phyloP scores from a whole-genome alignment of 805 yeast genomes.

The Schwanniomyces yamadae region DNA sequence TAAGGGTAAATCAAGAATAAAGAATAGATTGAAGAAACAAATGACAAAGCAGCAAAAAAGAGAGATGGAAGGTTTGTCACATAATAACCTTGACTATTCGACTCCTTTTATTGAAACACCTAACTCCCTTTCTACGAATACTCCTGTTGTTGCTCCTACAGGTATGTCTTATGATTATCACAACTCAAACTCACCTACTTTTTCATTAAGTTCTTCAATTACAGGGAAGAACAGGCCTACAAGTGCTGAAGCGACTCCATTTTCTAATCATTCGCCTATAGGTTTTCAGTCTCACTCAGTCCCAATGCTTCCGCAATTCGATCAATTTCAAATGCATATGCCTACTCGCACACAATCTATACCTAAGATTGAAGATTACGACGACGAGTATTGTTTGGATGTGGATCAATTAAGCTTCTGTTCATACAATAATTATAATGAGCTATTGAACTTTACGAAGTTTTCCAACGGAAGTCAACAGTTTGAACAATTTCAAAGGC shows the following conservation, averaged over 20 bases:
- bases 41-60: conserved; percentile 19
- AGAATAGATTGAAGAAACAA: conserved; percentile 41
- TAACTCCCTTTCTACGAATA: conserved; percentile 4
- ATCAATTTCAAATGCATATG: conserved; percentile 5
- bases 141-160: conserved; percentile 8
- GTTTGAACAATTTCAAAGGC: background rate
- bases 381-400: conserved; percentile 44
- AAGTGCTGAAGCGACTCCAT: conserved; percentile 6
- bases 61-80: conserved; percentile 5
- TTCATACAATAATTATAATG: conserved; percentile 4
- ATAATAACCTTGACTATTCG: conserved; percentile 2
- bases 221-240: conserved; percentile 4
- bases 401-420: conserved; percentile 35
- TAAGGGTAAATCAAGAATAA: conserved; percentile 43
- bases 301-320: conserved; percentile 4
- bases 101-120: conserved; percentile 12
- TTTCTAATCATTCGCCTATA: conserved; percentile 7
- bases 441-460: conserved; percentile 1
- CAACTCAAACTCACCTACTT: conserved; percentile 11
- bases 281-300: conserved; percentile 4
- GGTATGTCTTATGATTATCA: conserved; percentile 5
- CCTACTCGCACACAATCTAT: background rate
- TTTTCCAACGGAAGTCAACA: background rate
- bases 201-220: conserved; percentile 9
- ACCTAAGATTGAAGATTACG: conserved; percentile 30